Evolutionary conservation across 805 yeast species (phyloP).

Genomic region (Starmerella geochares): DNA sequence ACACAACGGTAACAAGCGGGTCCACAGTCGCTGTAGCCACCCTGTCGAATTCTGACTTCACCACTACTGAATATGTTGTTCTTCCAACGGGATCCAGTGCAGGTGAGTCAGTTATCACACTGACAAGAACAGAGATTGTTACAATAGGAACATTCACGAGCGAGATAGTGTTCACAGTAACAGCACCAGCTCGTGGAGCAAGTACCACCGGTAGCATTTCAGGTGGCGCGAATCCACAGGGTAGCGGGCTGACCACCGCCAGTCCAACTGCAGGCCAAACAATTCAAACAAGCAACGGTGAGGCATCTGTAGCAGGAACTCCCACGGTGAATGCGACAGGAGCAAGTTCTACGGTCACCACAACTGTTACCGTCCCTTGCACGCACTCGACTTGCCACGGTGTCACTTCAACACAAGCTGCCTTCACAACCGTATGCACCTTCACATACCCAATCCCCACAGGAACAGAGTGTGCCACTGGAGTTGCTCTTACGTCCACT

Average conservation of each 20-base stretch:
- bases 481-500: constrained; percentile 6
- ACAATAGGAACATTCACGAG: background rate
- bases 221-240: background rate
- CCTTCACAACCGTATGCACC: background rate
- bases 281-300: background rate
- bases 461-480: constrained; percentile 7
- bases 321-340: background rate
- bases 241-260: background rate
- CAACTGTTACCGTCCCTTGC: constrained; percentile 18
- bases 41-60: background rate
- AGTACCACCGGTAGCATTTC: background rate
- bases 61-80: background rate
- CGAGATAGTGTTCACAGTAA: background rate
- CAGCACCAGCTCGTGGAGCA: background rate
- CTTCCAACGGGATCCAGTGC: constrained; percentile 1
- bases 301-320: background rate
- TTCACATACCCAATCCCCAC: constrained; percentile 10
- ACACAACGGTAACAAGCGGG: background rate
- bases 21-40: background rate
- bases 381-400: constrained; percentile 6
- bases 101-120: background rate
- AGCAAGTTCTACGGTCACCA: background rate
- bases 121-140: background rate
- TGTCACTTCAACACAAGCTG: background rate
- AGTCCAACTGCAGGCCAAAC: too few species aligned